A percentile compares a stretch with the other conserved stretches of the same genome.
phyloP scores from a whole-genome alignment of 2,329 filamentous ascomycete genomes.

The Venturia aucupariae region DNA sequence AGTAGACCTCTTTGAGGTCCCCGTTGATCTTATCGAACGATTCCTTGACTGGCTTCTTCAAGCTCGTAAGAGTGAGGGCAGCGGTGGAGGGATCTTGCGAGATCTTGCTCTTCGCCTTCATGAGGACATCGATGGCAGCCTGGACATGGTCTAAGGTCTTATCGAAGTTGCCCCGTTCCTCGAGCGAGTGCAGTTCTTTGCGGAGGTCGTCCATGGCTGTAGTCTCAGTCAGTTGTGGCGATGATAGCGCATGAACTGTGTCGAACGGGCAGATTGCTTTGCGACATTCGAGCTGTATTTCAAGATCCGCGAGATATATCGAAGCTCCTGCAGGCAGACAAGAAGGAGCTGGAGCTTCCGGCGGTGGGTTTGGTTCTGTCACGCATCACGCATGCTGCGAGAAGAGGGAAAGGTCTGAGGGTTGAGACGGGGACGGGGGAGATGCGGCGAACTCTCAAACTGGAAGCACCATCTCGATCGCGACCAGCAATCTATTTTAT shows the following conservation, averaged over 20 bases:
- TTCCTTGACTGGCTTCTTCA: slow-evolving; percentile 77
- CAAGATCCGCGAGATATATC: not conserved
- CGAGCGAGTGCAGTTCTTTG: slow-evolving; percentile 65
- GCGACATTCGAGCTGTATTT: slow-evolving; percentile 4
- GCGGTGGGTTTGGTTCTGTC: not conserved
- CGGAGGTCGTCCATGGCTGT: slow-evolving; percentile 53
- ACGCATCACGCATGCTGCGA: not conserved
- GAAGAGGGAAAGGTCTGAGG: not conserved
- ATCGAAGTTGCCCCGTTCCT: slow-evolving; percentile 58
- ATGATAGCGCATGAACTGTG: not conserved
- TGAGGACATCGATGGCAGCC: slow-evolving; percentile 68
- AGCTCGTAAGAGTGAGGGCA: slow-evolving; percentile 65
- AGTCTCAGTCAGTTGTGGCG: not conserved
- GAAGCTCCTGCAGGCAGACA: not conserved
- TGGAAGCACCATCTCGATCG: no score
- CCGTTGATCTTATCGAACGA: slow-evolving; percentile 73
- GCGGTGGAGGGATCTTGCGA: slow-evolving; percentile 57
- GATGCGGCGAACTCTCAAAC: no score
- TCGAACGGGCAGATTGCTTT: not conserved
- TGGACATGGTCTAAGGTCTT: slow-evolving; percentile 73
- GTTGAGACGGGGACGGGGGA: not conserved
- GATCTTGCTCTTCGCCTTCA: slow-evolving; percentile 63
- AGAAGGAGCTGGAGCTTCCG: not conserved
- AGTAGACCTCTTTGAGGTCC: slow-evolving; percentile 74
- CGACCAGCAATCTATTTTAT: no score